Conservation (phyloP, 1,284 basidiomycete genomes). For the Pseudozyma flocculosa region DNA sequence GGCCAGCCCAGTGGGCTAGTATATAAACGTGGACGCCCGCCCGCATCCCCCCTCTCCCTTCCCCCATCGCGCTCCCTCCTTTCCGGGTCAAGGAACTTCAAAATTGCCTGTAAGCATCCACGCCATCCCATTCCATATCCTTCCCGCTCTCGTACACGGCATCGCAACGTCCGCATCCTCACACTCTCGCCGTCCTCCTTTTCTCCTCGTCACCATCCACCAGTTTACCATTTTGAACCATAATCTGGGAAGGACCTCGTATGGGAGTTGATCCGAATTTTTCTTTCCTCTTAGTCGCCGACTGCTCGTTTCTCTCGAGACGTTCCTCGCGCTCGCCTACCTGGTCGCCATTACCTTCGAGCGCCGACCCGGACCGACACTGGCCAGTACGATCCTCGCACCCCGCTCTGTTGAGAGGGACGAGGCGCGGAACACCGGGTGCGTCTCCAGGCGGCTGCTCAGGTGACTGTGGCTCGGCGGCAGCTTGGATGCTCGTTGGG, state of each 20-base stretch:
- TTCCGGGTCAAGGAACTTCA: conserved; percentile 13
- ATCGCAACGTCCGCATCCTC: no score
- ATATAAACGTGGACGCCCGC: conserved; percentile 6
- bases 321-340: no score
- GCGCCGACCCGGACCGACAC: no score
- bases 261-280: conserved; percentile 42
- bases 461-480: no score
- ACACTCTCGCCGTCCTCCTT: no score
- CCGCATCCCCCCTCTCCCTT: background rate
- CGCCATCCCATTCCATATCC: background rate
- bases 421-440: no score
- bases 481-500: no score
- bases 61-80: conserved; percentile 32
- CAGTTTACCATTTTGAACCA: conserved; percentile 46
- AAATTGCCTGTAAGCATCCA: conserved; percentile 1
- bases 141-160: background rate
- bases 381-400: no score
- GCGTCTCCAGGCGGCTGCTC: no score
- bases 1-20: no score
- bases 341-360: no score
- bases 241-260: conserved; percentile 33
- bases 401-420: no score
- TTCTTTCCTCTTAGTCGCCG: conserved; percentile 11
- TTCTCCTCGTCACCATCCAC: conserved; percentile 6
- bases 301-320: background rate